Base-by-base conservation (phyloP, 768 basidiomycete genomes). In the Lactifluus echinatus region DNA sequence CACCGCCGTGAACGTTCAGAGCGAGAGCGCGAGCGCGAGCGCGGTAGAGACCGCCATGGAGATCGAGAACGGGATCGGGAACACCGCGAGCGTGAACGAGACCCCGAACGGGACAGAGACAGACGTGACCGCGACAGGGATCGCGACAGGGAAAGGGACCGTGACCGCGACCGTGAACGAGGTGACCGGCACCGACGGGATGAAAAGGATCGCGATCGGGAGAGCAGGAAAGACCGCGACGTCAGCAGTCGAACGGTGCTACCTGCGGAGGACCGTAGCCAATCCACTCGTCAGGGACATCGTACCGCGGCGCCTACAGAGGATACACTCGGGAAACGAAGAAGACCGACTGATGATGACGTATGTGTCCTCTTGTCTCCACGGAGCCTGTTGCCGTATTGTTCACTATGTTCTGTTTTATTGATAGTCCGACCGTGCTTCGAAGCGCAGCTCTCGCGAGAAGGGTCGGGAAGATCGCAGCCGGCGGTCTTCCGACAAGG, bases 391-490 rank as follows among this genome's bases (percentile, higher is more conserved):
- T 36, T 45, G 17, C n/a, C 42, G 11, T 43, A 37, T 26, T 49
- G 36, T 33, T 59, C 34, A 57, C 47, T 3, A 19, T 49, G 14
- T 45, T 40, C 8, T 26, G 47, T 56, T 44, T 5, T 45, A 26
- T 53, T 48, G 58, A 39, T 67, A 89, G 87, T 71, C 81, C 59
- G 89, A 91, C 50, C 80, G 89, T 63, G 76, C 78, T 33, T 79
- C 83, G n/a, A 91, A 91, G 69, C 84, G 89, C n/a, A 80, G 81
- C 57, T 85, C 88, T 56, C 82, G 89, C 48, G 87, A 87, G 66
- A 87, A 89, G 2, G 71, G 79, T 29, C 81, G 87, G 48, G 89
- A 90, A 54, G 88, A 90, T 37, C 78, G 87, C 34, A 73, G 72
- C 60, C 81, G 87, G 26, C 80, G 87, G 51, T 74, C 75, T 14